phyloP scores from a whole-genome alignment of 768 basidiomycete genomes.

The Tremella fuciformis region DNA sequence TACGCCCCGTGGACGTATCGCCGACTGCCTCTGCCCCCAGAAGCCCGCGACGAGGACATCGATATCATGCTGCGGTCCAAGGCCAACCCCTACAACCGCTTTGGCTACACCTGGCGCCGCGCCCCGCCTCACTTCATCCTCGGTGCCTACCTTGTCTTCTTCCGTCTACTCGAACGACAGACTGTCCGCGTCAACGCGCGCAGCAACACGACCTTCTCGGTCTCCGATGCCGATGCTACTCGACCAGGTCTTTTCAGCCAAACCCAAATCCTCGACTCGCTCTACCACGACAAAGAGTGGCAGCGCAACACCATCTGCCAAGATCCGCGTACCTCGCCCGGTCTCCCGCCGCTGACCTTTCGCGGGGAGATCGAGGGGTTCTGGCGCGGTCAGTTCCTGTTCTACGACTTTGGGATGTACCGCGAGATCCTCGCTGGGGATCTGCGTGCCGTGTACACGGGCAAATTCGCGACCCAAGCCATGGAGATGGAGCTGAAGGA shows the following conservation, averaged over 20 bases:
- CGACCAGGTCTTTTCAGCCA: slow-evolving; percentile 20
- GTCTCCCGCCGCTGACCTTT: slow-evolving; percentile 39
- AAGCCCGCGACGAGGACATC: slow-evolving; percentile 25
- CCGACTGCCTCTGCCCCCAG: slow-evolving; percentile 31
- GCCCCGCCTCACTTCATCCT: slow-evolving; percentile 38
- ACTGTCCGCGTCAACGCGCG: slow-evolving; percentile 19
- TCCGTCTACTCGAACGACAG: slow-evolving; percentile 44
- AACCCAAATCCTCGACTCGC: slow-evolving; percentile 24
- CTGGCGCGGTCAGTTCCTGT: slow-evolving; percentile 48
- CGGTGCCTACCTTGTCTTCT: slow-evolving; percentile 34
- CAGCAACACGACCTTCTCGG: slow-evolving; percentile 11
- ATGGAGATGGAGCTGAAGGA: slow-evolving; percentile 42
- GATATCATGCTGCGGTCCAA: slow-evolving; percentile 28
- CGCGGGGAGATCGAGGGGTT: slow-evolving; percentile 35
- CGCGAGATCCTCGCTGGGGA: slow-evolving; percentile 39
- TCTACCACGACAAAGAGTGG: slow-evolving; percentile 44
- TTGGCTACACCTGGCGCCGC: slow-evolving; percentile 45
- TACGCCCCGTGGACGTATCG: slow-evolving; percentile 47
- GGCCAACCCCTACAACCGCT: slow-evolving; percentile 40
- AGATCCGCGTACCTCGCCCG: slow-evolving; percentile 41
- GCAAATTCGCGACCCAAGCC: slow-evolving; percentile 40
- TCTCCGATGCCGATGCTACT: slow-evolving; percentile 12
- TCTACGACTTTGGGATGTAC: slow-evolving; percentile 46
- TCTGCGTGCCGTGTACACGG: slow-evolving; percentile 44
- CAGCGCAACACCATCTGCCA: slow-evolving; percentile 44